Conservation (phyloP, 2,329 filamentous ascomycete species). For the Fusarium agapanthi region DNA sequence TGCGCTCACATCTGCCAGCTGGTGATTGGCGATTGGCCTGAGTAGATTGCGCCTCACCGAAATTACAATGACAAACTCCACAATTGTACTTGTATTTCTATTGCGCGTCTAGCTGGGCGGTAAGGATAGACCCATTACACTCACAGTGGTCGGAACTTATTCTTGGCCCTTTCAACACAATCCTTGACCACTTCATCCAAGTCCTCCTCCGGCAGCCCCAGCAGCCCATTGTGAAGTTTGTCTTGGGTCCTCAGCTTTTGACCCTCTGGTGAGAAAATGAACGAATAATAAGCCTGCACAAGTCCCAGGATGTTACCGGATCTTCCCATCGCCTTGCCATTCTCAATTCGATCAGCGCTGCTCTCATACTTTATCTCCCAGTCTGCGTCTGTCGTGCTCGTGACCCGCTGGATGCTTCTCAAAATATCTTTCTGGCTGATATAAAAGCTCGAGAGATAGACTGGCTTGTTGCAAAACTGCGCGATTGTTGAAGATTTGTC, state of each 20-base stretch:
- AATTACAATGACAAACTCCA: not conserved
- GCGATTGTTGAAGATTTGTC: slow-evolving; percentile 44
- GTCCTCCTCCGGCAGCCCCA: not conserved
- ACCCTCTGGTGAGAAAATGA: not conserved
- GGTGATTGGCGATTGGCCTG: not conserved
- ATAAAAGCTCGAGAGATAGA: slow-evolving; percentile 66
- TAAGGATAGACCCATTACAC: no score
- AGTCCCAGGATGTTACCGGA: slow-evolving; percentile 1
- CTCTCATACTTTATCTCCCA: slow-evolving; percentile 65
- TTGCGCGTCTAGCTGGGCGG: accelerated
- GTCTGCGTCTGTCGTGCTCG: slow-evolving; percentile 64
- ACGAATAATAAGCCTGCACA: not conserved
- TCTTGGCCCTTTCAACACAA: not conserved
- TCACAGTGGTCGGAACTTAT: not conserved
- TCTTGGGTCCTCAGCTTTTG: not conserved
- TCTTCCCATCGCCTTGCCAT: not conserved
- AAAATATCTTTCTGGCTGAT: slow-evolving; percentile 73
- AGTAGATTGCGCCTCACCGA: accelerated
- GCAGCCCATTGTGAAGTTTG: not conserved
- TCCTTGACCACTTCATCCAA: not conserved
- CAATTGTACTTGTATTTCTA: accelerated
- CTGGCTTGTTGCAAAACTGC: slow-evolving; percentile 53
- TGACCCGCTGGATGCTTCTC: slow-evolving; percentile 66
- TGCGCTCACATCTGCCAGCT: not conserved
- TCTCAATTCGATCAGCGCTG: slow-evolving; percentile 45